phyloP scores from a whole-genome alignment of 169 alveolate genomes.

The Eimeria necatrix region DNA sequence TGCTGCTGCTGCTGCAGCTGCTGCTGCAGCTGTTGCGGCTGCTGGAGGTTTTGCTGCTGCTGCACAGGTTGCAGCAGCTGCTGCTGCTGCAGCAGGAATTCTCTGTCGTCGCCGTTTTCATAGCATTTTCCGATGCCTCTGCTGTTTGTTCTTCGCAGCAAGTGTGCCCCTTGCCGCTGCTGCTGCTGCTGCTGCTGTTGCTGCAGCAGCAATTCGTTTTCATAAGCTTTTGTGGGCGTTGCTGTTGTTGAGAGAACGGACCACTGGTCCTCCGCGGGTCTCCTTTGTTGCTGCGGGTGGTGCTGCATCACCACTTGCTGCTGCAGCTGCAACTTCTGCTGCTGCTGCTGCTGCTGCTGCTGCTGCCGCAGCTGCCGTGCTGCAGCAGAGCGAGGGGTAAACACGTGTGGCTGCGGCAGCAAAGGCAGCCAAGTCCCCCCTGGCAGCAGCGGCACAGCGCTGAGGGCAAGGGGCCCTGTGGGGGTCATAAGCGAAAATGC shows the following conservation, averaged over 20 bases:
- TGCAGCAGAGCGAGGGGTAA: slow-evolving; percentile 49
- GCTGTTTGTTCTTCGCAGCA: slow-evolving; percentile 55
- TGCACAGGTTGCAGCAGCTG: not conserved
- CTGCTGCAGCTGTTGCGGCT: slow-evolving; percentile 3
- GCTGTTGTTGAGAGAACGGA: not conserved
- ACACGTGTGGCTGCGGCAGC: not conserved
- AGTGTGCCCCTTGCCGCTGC: not conserved
- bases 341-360: slow-evolving; percentile 50
- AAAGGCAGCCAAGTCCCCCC: not conserved
- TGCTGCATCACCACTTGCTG: slow-evolving; percentile 11
- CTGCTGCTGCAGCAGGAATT: not conserved
- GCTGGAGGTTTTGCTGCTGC: not conserved
- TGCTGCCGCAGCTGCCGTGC: slow-evolving; percentile 25
- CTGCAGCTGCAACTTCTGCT: slow-evolving; percentile 6
- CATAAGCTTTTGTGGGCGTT: not conserved
- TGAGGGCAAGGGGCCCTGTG: not conserved
- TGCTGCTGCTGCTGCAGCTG: not conserved
- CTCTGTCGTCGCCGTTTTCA: not conserved
- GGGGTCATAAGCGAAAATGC: not conserved
- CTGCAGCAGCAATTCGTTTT: not conserved
- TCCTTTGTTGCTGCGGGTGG: not conserved
- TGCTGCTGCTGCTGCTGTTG: slow-evolving; percentile 29
- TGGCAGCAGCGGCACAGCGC: not conserved
- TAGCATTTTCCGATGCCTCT: not conserved
- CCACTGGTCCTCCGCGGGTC: not conserved